phyloP scores from a whole-genome alignment of 169 alveolate genomes.

The Plasmodium coatneyi region DNA sequence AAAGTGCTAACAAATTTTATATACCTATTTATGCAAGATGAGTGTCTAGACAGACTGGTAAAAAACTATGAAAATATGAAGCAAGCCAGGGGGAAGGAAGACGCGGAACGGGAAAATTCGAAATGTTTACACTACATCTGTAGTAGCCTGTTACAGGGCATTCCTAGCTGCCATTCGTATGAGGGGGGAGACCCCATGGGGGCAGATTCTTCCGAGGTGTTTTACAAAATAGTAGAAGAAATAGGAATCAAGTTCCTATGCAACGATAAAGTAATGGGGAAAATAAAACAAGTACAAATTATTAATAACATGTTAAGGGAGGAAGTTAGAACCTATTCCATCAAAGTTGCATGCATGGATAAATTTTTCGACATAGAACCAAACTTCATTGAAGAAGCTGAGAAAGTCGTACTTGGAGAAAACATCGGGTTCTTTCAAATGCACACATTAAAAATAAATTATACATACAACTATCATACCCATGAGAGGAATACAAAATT shows the following conservation, averaged over 20 bases:
- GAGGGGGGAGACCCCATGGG: not conserved
- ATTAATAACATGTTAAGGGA: conserved; percentile 38
- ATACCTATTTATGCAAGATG: conserved; percentile 34
- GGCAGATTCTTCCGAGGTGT: not conserved
- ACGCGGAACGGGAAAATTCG: not conserved
- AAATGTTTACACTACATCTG: conserved; percentile 37
- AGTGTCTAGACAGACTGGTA: conserved; percentile 15
- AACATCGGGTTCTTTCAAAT: conserved; percentile 43
- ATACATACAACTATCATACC: conserved; percentile 34
- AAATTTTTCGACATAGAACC: conserved; percentile 38
- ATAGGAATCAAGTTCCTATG: conserved; percentile 19
- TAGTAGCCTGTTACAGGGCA: not conserved
- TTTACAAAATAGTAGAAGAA: conserved; percentile 14
- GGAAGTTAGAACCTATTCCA: conserved; percentile 50
- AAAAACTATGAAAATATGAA: conserved; percentile 24
- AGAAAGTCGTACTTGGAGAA: conserved; percentile 37
- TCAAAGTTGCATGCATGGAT: conserved; percentile 43
- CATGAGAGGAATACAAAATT: not conserved
- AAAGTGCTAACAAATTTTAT: conserved; percentile 18
- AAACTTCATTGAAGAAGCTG: conserved; percentile 53
- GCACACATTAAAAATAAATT: not conserved
- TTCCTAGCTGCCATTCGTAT: not conserved
- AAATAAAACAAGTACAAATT: conserved; percentile 26
- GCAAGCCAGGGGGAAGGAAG: not conserved
- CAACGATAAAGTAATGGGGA: conserved; percentile 35